Evolutionary conservation across 2,329 filamentous ascomycete genomes (phyloP), one percentile per base, ranked within the genome.

Genomic region (Kalmusia sp.): DNA sequence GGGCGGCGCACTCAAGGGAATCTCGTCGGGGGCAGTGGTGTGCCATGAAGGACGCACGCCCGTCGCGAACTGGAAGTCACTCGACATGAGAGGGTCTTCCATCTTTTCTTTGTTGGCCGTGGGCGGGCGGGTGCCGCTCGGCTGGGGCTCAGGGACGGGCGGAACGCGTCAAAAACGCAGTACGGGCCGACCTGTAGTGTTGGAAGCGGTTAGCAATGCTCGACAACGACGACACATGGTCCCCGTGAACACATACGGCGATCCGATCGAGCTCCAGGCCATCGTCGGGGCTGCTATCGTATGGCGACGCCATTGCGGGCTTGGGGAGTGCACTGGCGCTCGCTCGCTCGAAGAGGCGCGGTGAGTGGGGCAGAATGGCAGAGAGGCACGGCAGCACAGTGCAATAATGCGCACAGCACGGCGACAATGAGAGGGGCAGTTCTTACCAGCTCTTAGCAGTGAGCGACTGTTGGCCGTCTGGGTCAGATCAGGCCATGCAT

Each of bases 111-210:
- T 59, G 33, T 47, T 45, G 27, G 45, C 51, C 21, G 34, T 22
- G 25, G 44, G 24, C 41, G 58, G 47, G 34, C 52, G 27, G 49
- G 55, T 52, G 39, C 40, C 35, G 40, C 39, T 44, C 24, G 58
- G 54, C 39, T 51, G 47, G 44, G 65, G 59, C 57, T 71, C 43
- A 58, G 38, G 27, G 62, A 55, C 25, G 68, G 67, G 33, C 62
- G 60, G 63, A 71, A 74, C 57, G 65, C 61, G 62, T 73, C 72
- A 52, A 71, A 72, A 19, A 74, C 64, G 52, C 72, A 75, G 51
- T 74, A 75, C 6, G 72, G 72, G 40, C 72, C 72, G 57, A 73
- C 69, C 72, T 75, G 60, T 17, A 44, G 30, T 14, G 53, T 21
- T 24, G 47, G 31, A 34, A n/a, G 51, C 37, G 45, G 63, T 74